These are phyloP conservation scores for Marvania coccoides DNA, from an alignment of 139 green algal species.

Conservation along the genomic window DNA sequence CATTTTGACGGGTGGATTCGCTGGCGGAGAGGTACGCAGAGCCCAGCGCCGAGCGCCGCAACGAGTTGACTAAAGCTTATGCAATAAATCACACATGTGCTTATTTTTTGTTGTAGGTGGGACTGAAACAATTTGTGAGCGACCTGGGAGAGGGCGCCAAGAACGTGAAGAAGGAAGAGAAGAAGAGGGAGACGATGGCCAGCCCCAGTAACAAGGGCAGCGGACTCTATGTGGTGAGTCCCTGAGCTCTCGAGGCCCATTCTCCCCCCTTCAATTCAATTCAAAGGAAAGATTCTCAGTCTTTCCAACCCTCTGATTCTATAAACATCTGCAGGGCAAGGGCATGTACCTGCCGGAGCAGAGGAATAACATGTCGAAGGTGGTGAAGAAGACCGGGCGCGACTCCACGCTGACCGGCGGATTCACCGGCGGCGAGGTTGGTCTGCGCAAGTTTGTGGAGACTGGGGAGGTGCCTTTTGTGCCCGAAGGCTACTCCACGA, in stretches of 20 bases:
- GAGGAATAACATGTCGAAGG: neutral
- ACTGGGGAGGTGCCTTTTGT: constrained; percentile 56
- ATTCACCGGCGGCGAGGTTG: constrained; percentile 78
- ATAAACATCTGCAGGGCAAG: too few species aligned
- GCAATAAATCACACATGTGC: neutral
- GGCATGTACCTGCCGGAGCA: neutral
- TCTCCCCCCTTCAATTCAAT: too few species aligned
- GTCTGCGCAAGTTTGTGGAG: constrained; percentile 59
- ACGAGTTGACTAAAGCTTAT: neutral
- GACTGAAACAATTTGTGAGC: constrained; percentile 18
- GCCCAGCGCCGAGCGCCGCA: neutral
- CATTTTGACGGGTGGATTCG: constrained; percentile 69
- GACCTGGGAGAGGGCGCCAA: constrained; percentile 1
- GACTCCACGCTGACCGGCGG: constrained; percentile 50
- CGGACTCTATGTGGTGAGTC: neutral
- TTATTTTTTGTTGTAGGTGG: constrained; percentile 10
- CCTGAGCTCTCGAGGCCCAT: too few species aligned
- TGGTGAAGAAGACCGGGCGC: neutral
- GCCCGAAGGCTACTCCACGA: neutral
- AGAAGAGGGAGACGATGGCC: constrained; percentile 3
- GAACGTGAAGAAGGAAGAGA: constrained; percentile 2
- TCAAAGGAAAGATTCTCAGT: too few species aligned
- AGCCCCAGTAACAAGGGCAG: neutral
- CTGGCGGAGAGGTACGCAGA: constrained; percentile 63
- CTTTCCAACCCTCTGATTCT: too few species aligned